Percentiles rank a stretch among this genome's conserved stretches.
Conservation (phyloP, 208 protist species). For the Wallacemonas collosoma region DNA sequence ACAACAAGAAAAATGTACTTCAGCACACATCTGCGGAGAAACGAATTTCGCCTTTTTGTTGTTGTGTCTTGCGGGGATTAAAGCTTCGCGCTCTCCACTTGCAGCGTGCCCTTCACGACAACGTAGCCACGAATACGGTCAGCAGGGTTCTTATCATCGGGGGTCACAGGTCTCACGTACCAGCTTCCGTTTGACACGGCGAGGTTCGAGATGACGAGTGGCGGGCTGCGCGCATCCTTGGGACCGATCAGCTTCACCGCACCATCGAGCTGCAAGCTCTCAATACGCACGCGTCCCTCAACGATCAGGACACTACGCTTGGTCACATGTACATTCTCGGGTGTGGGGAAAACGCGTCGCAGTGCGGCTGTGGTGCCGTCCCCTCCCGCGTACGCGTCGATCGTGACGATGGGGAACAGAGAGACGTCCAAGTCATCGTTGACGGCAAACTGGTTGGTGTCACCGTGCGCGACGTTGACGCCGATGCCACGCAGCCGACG, state of each 20-base stretch:
- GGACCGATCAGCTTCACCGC: constrained; percentile 65
- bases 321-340: constrained; percentile 53
- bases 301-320: constrained; percentile 70
- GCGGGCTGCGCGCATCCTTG: constrained; percentile 9
- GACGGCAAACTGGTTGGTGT: constrained; percentile 17
- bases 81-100: constrained; percentile 34
- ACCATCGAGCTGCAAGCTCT: constrained; percentile 71
- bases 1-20: too few species aligned
- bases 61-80: background rate
- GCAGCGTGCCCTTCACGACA: constrained; percentile 46
- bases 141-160: constrained; percentile 19
- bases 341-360: constrained; percentile 51
- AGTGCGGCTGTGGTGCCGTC: constrained; percentile 36
- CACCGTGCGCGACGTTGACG: constrained; percentile 22
- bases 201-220: constrained; percentile 49
- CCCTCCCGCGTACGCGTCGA: constrained; percentile 26
- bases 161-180: constrained; percentile 32
- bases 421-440: constrained; percentile 9
- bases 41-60: background rate
- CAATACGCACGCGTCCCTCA: constrained; percentile 68
- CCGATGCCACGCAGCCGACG: constrained; percentile 60
- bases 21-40: too few species aligned
- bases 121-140: constrained; percentile 81
- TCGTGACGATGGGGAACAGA: constrained; percentile 54
- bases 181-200: constrained; percentile 58